These are phyloP conservation scores for Aspergillus heteromorphus DNA, from an alignment of 495 filamentous ascomycete genomes.

Conservation along the genomic window DNA sequence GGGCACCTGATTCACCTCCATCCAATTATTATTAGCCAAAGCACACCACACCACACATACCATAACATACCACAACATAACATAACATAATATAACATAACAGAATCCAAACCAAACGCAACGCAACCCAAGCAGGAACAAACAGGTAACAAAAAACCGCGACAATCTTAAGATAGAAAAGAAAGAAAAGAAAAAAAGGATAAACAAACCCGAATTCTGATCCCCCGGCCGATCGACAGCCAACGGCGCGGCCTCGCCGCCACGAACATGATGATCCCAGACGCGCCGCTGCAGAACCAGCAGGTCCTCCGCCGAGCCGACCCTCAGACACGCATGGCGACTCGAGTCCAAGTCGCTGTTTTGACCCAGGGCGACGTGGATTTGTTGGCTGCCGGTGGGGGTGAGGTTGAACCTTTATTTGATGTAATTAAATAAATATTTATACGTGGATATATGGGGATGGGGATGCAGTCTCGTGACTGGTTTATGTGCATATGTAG, in stretches of 20 bases:
- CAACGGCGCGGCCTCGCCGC: conserved; percentile 44
- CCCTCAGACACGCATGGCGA: conserved; percentile 55
- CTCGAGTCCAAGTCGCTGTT: conserved; percentile 37
- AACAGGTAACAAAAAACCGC: background rate
- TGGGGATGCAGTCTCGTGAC: no score
- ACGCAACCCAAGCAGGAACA: background rate
- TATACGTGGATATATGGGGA: no score
- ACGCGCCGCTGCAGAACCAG: conserved; percentile 41
- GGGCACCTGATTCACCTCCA: conserved; percentile 28
- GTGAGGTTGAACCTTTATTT: conserved; percentile 52
- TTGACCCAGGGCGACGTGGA: conserved; percentile 50
- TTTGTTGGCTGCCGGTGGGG: conserved; percentile 49
- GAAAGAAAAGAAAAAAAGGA: background rate
- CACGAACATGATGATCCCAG: conserved; percentile 48
- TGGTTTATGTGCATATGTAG: no score
- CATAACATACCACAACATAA: background rate
- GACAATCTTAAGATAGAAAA: no score
- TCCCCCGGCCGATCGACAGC: conserved; percentile 52
- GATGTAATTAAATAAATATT: background rate
- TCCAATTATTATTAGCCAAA: no score
- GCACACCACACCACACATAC: background rate
- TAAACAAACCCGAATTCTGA: conserved; percentile 45
- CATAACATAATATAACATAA: background rate
- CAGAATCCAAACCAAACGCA: background rate
- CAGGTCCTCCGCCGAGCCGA: conserved; percentile 41